Percentiles rank a stretch among this genome's conserved stretches.
phyloP scores from a whole-genome alignment of 2,329 filamentous ascomycete species.

The Colletotrichum tropicicola region DNA sequence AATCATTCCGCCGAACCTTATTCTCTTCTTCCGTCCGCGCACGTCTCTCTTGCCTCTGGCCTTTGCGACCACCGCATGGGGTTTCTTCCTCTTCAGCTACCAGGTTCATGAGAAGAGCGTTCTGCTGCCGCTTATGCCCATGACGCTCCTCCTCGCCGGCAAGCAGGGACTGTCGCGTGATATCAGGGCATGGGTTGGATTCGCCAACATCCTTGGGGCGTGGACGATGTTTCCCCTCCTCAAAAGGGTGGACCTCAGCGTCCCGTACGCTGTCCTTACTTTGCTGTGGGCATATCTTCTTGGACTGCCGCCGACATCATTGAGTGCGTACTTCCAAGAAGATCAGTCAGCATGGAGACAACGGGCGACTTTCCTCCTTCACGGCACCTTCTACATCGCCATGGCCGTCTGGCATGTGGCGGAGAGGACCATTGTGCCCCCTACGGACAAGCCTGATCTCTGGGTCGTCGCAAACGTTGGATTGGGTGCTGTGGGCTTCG shows the following conservation, averaged over 20 bases:
- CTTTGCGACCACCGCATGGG: constrained; percentile 88
- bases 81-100: constrained; percentile 97
- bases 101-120: constrained; percentile 99
- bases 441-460: constrained; percentile 83
- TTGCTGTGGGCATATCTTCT: constrained; percentile 92
- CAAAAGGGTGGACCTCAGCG: constrained; percentile 80
- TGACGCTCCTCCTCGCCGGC: constrained; percentile 86
- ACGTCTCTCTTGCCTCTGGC: constrained; percentile 82
- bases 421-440: constrained; percentile 75
- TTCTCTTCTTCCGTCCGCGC: constrained; percentile 81
- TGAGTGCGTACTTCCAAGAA: constrained; percentile 72
- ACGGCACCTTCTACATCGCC: constrained; percentile 77
- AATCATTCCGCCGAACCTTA: constrained; percentile 80
- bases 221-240: constrained; percentile 97
- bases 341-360: constrained; percentile 55
- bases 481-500: constrained; percentile 85
- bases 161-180: constrained; percentile 80
- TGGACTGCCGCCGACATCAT: constrained; percentile 81
- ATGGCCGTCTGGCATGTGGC: constrained; percentile 86
- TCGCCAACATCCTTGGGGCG: constrained; percentile 86
- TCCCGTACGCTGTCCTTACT: constrained; percentile 87
- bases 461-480: constrained; percentile 95
- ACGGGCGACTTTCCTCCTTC: constrained; percentile 73
- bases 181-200: constrained; percentile 90
- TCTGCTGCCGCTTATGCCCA: constrained; percentile 88